phyloP scores from a whole-genome alignment of 495 filamentous ascomycete genomes.

The Glarea lozoyensis region DNA sequence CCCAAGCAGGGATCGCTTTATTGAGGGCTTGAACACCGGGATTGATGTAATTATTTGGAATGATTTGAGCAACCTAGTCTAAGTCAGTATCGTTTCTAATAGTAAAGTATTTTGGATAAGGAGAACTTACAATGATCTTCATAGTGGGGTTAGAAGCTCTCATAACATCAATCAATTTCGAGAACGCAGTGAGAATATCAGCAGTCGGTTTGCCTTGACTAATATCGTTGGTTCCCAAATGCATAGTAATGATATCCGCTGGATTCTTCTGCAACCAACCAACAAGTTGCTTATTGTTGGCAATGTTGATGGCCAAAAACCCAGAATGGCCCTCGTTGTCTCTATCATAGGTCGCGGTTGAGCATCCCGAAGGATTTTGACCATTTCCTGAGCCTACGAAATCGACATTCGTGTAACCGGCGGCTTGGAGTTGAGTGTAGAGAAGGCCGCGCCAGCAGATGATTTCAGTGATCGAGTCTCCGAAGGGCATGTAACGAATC shows the following conservation, averaged over 20 bases:
- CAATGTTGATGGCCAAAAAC: slow-evolving; percentile 34
- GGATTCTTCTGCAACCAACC: slow-evolving; percentile 27
- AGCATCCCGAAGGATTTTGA: too few relatives aligned
- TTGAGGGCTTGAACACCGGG: slow-evolving; percentile 34
- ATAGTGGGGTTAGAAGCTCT: slow-evolving; percentile 24
- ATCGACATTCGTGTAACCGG: neutral
- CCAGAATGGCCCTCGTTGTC: slow-evolving; percentile 37
- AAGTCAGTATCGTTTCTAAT: slow-evolving; percentile 1
- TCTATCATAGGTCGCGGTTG: slow-evolving; percentile 27
- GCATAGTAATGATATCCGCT: slow-evolving; percentile 35
- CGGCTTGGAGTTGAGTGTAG: slow-evolving; percentile 27
- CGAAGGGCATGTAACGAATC: slow-evolving; percentile 26
- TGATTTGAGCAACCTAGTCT: slow-evolving; percentile 42
- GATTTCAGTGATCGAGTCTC: slow-evolving; percentile 43
- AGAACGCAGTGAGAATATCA: slow-evolving; percentile 30
- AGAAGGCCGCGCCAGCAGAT: slow-evolving; percentile 39
- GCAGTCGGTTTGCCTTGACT: slow-evolving; percentile 15
- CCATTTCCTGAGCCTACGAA: slow-evolving; percentile 33
- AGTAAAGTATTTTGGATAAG: neutral
- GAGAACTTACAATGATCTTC: slow-evolving; percentile 27
- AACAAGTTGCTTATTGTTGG: slow-evolving; percentile 29
- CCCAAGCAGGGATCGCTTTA: slow-evolving; percentile 37
- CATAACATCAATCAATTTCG: slow-evolving; percentile 28
- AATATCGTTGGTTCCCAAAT: slow-evolving; percentile 37
- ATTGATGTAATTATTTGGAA: slow-evolving; percentile 34